Percentiles rank a stretch among this genome's conserved stretches.
Conservation (phyloP, 345 rosid species). For the Salix dunnii region DNA sequence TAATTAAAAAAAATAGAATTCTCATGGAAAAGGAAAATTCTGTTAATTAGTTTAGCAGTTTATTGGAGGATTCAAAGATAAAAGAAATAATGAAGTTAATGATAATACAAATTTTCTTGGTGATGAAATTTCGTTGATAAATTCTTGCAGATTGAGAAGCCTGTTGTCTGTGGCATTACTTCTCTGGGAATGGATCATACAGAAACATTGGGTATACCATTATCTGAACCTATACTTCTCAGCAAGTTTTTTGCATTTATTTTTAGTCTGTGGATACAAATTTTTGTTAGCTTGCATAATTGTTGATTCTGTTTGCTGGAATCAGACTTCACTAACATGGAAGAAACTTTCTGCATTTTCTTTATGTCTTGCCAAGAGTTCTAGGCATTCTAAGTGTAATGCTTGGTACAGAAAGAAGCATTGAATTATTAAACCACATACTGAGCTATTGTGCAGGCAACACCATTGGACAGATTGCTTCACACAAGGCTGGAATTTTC, state of each 20-base stretch:
- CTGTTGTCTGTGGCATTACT: slow-evolving; percentile 80
- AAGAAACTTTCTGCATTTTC: background rate
- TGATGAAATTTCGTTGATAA: slow-evolving; percentile 6
- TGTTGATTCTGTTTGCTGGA: background rate
- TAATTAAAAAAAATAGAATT: background rate
- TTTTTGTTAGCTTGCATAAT: background rate
- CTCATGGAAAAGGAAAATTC: background rate
- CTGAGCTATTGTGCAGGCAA: slow-evolving; percentile 47
- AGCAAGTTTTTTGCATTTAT: slow-evolving; percentile 2
- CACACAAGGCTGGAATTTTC: slow-evolving; percentile 86
- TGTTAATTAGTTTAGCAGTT: background rate
- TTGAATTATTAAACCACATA: slow-evolving; percentile 11
- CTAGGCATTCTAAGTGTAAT: background rate
- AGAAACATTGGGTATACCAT: slow-evolving; percentile 54
- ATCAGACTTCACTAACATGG: background rate
- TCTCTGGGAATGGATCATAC: slow-evolving; percentile 89
- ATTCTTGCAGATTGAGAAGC: slow-evolving; percentile 65
- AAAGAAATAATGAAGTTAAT: background rate
- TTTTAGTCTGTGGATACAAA: background rate
- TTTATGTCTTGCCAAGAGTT: background rate
- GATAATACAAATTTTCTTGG: background rate
- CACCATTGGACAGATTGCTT: slow-evolving; percentile 70
- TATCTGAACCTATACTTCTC: slow-evolving; percentile 6
- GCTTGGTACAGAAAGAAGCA: background rate
- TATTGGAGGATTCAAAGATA: background rate